These are phyloP conservation scores for Aspergillus sp. DNA, from an alignment of 2,329 filamentous ascomycete species.

Conservation along the genomic window DNA sequence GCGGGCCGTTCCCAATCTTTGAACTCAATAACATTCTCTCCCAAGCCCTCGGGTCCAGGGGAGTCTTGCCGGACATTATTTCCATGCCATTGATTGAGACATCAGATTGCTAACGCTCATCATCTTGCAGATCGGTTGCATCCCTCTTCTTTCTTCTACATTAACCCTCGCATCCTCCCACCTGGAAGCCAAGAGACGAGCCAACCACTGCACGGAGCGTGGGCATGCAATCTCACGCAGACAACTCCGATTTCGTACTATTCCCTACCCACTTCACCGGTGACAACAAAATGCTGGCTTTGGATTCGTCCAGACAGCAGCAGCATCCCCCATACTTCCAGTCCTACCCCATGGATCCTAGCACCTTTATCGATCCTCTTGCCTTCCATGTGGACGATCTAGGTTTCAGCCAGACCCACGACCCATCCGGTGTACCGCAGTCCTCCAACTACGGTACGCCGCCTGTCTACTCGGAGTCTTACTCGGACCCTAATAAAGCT, in stretches of 20 bases:
- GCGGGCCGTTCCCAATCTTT: slow-evolving; percentile 18
- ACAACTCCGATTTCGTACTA: slow-evolving; percentile 25
- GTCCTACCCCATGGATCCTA: slow-evolving; percentile 35
- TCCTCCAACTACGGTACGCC: slow-evolving; percentile 34
- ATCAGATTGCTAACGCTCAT: slow-evolving; percentile 16
- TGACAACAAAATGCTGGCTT: slow-evolving; percentile 33
- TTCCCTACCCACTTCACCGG: slow-evolving; percentile 17
- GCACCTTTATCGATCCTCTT: slow-evolving; percentile 33
- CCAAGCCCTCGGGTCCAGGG: neutral
- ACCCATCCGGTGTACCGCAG: slow-evolving; percentile 25
- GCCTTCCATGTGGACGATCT: slow-evolving; percentile 31
- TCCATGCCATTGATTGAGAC: slow-evolving; percentile 1
- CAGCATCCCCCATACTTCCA: slow-evolving; percentile 32
- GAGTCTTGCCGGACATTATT: slow-evolving; percentile 1
- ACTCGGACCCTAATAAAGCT: slow-evolving; percentile 28
- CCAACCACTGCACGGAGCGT: slow-evolving; percentile 12
- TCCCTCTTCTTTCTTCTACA: neutral
- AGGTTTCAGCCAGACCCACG: slow-evolving; percentile 26
- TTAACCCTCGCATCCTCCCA: slow-evolving; percentile 11
- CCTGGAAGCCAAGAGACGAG: slow-evolving; percentile 5
- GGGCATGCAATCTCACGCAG: slow-evolving; percentile 24
- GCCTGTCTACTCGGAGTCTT: slow-evolving; percentile 29
- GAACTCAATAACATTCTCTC: slow-evolving; percentile 9
- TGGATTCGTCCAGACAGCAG: slow-evolving; percentile 36
- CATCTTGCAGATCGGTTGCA: slow-evolving; percentile 16